Evolutionary conservation across 2,329 filamentous ascomycete species (phyloP).

Genomic region (Cadophora malorum): DNA sequence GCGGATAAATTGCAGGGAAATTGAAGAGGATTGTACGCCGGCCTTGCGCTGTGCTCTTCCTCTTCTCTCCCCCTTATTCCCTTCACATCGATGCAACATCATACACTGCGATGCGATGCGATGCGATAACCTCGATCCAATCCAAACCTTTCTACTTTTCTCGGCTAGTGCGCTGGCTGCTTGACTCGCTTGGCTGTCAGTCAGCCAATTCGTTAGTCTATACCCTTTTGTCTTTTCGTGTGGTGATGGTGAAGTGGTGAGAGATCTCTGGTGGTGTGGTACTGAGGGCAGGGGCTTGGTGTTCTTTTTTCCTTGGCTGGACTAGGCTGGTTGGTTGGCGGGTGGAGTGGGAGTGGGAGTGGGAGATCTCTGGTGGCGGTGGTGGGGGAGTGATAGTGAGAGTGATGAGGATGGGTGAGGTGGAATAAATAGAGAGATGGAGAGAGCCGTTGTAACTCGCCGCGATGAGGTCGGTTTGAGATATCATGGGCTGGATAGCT

Average conservation of each 20-base stretch:
- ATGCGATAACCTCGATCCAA: background rate
- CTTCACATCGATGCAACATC: too few relatives aligned
- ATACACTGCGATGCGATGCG: too few relatives aligned
- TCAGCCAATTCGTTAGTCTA: constrained; percentile 1
- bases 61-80: too few relatives aligned
- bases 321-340: background rate
- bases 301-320: constrained; percentile 15
- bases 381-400: too few relatives aligned
- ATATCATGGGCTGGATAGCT: background rate
- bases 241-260: background rate
- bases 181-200: background rate
- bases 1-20: background rate
- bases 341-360: background rate
- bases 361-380: too few relatives aligned
- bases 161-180: background rate
- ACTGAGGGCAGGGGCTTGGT: background rate
- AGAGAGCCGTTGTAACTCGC: background rate
- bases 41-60: constrained; percentile 30
- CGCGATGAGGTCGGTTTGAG: background rate
- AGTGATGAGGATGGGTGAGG: too few relatives aligned
- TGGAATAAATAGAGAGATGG: too few relatives aligned
- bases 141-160: constrained; percentile 16
- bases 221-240: constrained; percentile 10
- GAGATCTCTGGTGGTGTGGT: background rate
- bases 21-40: constrained; percentile 13